phyloP scores from a whole-genome alignment of 768 basidiomycete genomes.

The Paxillus involutus region DNA sequence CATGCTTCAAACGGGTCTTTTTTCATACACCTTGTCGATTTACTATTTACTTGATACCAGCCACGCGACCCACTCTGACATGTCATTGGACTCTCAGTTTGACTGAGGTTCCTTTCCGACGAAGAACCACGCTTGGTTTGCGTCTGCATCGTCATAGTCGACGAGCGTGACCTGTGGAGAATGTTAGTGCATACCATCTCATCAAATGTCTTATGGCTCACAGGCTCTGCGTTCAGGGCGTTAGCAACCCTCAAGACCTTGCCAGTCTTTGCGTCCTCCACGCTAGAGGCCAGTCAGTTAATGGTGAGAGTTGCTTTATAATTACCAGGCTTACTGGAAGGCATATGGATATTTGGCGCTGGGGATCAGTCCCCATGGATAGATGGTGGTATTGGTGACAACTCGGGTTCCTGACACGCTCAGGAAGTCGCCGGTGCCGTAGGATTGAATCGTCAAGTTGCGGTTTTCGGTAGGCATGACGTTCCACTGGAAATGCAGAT shows the following conservation, averaged over 20 bases:
- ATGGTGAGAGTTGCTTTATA: too few species aligned
- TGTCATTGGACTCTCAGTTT: neutral
- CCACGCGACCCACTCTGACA: too few species aligned
- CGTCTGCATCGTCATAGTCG: neutral
- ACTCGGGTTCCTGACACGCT: neutral
- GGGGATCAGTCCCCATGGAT: neutral
- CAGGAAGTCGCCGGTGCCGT: slow-evolving; percentile 6
- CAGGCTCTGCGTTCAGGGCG: neutral
- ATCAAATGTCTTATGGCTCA: neutral
- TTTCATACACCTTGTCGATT: too few species aligned
- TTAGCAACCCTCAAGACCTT: neutral
- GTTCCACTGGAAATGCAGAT: slow-evolving; percentile 4
- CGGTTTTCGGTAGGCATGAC: slow-evolving; percentile 2
- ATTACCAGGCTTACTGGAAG: slow-evolving; percentile 2
- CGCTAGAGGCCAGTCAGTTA: neutral
- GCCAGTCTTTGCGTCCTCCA: neutral
- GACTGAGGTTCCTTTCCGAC: slow-evolving; percentile 7
- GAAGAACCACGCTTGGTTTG: slow-evolving; percentile 6
- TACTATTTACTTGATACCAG: too few species aligned
- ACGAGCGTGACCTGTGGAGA: neutral
- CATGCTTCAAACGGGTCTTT: too few species aligned
- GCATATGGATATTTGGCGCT: slow-evolving; percentile 1
- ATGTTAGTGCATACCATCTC: neutral
- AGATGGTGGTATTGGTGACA: slow-evolving; percentile 1
- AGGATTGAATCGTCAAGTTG: slow-evolving; percentile 6